These are phyloP conservation scores for Phragmites australis DNA, from an alignment of 176 grass and related monocot genomes.

Conservation along the genomic window DNA sequence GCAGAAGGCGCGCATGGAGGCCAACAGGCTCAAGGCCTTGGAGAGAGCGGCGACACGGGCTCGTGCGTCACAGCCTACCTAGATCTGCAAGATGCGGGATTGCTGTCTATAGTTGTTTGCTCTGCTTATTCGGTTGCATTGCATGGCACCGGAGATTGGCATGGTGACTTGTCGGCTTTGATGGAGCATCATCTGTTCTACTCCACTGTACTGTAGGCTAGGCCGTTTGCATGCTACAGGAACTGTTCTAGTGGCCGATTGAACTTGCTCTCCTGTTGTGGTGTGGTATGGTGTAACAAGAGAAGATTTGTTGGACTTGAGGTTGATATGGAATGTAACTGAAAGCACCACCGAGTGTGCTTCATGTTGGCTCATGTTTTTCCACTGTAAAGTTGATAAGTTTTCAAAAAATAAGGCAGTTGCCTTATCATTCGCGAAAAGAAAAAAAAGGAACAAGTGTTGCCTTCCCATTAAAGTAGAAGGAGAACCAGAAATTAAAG, in stretches of 20 bases:
- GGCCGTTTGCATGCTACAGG: background rate
- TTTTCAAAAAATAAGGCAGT: too few relatives aligned
- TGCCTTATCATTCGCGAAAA: too few relatives aligned
- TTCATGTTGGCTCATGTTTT: too few relatives aligned
- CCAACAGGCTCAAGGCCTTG: slow-evolving; percentile 75
- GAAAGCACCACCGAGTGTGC: background rate
- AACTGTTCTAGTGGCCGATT: background rate
- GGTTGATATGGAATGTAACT: background rate
- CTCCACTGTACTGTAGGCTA: background rate
- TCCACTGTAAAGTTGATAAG: too few relatives aligned
- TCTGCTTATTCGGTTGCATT: background rate
- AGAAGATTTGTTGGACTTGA: background rate
- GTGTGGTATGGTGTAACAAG: background rate
- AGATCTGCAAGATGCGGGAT: background rate
- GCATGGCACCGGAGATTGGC: background rate
- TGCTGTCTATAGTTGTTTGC: background rate
- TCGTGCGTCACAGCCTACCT: slow-evolving; percentile 42
- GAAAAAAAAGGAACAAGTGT: too few relatives aligned
- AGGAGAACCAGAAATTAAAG: too few relatives aligned
- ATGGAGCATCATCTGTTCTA: background rate
- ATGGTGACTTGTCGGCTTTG: background rate
- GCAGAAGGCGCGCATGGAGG: slow-evolving; percentile 72
- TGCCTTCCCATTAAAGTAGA: too few relatives aligned
- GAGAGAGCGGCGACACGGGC: slow-evolving; percentile 66
- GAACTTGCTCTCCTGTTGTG: background rate